phyloP scores from a whole-genome alignment of 768 basidiomycete species.

The Pleurotus salmoneostramineus region DNA sequence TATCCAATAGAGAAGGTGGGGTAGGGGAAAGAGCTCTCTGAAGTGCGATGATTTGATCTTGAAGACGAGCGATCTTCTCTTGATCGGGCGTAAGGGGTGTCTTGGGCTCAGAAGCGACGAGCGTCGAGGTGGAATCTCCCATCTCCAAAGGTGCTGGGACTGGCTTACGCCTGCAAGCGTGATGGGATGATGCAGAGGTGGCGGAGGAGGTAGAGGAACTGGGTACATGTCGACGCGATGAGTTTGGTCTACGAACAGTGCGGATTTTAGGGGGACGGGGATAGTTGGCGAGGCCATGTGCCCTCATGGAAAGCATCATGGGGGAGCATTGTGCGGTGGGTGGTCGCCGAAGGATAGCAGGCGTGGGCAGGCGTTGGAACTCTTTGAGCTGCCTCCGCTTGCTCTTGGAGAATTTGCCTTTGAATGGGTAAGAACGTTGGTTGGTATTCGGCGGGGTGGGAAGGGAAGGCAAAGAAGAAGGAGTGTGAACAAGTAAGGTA shows the following conservation, averaged over 20 bases:
- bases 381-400: background rate
- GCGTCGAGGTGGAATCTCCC: background rate
- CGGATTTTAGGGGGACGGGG: background rate
- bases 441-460: background rate
- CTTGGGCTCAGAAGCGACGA: background rate
- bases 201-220: background rate
- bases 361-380: background rate
- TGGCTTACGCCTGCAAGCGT: background rate
- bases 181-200: background rate
- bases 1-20: background rate
- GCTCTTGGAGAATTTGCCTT: background rate
- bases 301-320: background rate
- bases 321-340: background rate
- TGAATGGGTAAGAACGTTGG: background rate
- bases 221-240: background rate
- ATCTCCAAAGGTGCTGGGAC: background rate
- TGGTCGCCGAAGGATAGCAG: background rate
- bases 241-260: background rate
- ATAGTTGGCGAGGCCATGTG: background rate
- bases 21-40: background rate
- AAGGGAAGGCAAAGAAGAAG: background rate
- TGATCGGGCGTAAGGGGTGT: background rate
- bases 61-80: conserved; percentile 3
- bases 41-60: conserved; percentile 4
- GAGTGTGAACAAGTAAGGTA: background rate